A percentile compares a stretch with the other conserved stretches of the same genome.
Conservation (phyloP, 768 basidiomycete genomes). For the Russula compacta region DNA sequence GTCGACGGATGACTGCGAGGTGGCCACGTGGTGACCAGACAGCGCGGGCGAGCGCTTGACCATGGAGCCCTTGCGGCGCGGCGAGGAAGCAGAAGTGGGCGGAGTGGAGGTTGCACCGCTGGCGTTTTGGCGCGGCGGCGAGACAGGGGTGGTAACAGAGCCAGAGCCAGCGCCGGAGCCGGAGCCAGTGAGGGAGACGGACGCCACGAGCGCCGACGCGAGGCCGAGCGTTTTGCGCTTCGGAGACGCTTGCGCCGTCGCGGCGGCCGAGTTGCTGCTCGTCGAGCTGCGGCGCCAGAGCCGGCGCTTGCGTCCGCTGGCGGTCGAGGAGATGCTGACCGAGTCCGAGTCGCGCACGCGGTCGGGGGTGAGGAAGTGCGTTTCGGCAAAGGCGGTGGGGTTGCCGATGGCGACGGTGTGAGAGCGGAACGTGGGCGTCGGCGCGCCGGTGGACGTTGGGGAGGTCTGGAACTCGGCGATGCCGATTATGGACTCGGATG, state of each 20-base stretch:
- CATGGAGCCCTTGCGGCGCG: background rate
- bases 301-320: conserved; percentile 15
- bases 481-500: conserved; percentile 39
- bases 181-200: conserved; percentile 36
- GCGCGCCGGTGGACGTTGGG: background rate
- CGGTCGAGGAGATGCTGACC: conserved; percentile 18
- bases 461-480: background rate
- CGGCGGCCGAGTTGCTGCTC: background rate
- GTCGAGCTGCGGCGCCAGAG: conserved; percentile 15
- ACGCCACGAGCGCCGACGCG: conserved; percentile 59
- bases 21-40: conserved; percentile 4
- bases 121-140: background rate
- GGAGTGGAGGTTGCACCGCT: background rate
- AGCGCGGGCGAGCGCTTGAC: conserved; percentile 13
- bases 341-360: conserved; percentile 19
- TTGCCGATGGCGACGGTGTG: background rate
- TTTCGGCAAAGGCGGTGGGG: background rate
- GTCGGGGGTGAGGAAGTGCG: conserved; percentile 10
- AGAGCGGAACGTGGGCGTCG: conserved; percentile 1
- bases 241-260: conserved; percentile 11
- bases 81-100: background rate
- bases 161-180: conserved; percentile 37
- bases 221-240: conserved; percentile 43
- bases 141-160: conserved; percentile 28
- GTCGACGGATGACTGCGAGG: conserved; percentile 19